A percentile compares a stretch with the other conserved stretches of the same genome.
These are phyloP conservation scores for Phlebiopsis flavidoalba DNA, from an alignment of 768 basidiomycete species.

Conservation along the genomic window DNA sequence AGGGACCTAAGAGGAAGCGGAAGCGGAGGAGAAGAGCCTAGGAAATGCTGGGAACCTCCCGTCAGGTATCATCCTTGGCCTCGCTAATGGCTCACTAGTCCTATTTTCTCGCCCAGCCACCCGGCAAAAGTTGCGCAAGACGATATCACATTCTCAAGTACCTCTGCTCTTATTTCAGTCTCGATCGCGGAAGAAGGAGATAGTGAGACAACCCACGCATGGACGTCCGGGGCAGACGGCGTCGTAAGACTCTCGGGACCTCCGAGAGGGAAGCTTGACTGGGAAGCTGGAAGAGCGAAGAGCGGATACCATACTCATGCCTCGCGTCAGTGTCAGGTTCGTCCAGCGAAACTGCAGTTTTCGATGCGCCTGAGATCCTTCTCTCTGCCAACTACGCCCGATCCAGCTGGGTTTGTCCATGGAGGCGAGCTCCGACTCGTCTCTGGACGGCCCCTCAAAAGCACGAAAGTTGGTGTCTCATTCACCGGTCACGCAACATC, in stretches of 20 bases:
- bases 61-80: conserved; percentile 50
- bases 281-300: conserved; percentile 51
- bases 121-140: conserved; percentile 50
- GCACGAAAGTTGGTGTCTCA: conserved; percentile 39
- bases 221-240: conserved; percentile 58
- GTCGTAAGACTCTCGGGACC: conserved; percentile 54
- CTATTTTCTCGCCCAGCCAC: conserved; percentile 54
- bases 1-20: conserved; percentile 45
- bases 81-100: conserved; percentile 53
- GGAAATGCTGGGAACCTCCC: conserved; percentile 23
- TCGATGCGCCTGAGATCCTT: conserved; percentile 34
- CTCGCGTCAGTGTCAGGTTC: conserved; percentile 39
- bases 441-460: conserved; percentile 31
- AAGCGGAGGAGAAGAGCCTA: conserved; percentile 33
- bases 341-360: conserved; percentile 31
- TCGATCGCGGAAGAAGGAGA: conserved; percentile 26
- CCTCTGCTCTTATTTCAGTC: conserved; percentile 47
- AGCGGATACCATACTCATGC: conserved; percentile 52
- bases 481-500: conserved; percentile 68
- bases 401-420: conserved; percentile 50
- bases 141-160: conserved; percentile 52
- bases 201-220: conserved; percentile 33
- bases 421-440: conserved; percentile 16
- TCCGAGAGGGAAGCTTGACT: conserved; percentile 42
- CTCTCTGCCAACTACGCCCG: conserved; percentile 57